Conservation (phyloP, 176 grass and related monocot genomes). For the Oryza officinalis region DNA sequence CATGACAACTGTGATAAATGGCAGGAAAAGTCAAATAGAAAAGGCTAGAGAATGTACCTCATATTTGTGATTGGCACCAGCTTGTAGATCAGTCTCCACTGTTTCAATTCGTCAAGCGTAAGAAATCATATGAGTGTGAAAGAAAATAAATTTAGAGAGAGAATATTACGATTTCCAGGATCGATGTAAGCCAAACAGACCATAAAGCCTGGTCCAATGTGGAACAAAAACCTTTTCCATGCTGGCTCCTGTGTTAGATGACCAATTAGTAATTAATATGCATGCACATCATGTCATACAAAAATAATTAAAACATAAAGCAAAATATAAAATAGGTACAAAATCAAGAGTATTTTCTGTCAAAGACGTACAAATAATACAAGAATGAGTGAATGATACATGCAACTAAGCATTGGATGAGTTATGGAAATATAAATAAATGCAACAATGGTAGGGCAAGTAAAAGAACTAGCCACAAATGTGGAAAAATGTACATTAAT, state of each 20-base stretch:
- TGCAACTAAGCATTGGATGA: too few relatives aligned
- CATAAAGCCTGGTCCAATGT: constrained; percentile 94
- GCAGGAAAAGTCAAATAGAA: not conserved
- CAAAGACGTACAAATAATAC: not conserved
- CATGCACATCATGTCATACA: not conserved
- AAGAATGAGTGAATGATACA: too few relatives aligned
- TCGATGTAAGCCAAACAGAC: constrained; percentile 91
- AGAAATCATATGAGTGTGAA: not conserved
- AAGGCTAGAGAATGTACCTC: constrained; percentile 51
- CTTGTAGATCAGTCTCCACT: constrained; percentile 97
- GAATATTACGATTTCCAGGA: constrained; percentile 74
- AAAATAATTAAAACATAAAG: not conserved
- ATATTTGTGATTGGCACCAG: constrained; percentile 80
- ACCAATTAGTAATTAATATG: not conserved
- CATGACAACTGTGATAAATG: not conserved
- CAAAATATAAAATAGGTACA: not conserved
- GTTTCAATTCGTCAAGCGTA: constrained; percentile 31
- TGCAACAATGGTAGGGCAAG: too few relatives aligned
- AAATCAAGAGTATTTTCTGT: not conserved
- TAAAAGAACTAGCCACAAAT: too few relatives aligned
- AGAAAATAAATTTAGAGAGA: constrained; percentile 14
- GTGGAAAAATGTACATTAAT: too few relatives aligned
- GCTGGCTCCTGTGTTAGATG: constrained; percentile 49
- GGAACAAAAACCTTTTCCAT: constrained; percentile 75
- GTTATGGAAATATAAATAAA: too few relatives aligned